Conservation (phyloP, 2,329 filamentous ascomycete genomes). For the Fusarium pilosicola region DNA sequence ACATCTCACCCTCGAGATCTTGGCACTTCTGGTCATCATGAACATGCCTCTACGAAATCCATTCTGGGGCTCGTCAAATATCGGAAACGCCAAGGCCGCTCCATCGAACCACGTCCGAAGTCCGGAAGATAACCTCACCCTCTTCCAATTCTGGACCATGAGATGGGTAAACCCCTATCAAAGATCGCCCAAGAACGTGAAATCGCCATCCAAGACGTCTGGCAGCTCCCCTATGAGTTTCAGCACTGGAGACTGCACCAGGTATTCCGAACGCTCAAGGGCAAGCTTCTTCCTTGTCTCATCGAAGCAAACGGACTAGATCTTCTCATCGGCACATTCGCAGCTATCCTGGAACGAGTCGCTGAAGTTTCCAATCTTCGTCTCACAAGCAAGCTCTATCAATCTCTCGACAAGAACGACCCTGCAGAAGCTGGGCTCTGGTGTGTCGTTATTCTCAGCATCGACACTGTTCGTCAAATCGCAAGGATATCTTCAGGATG, state of each 20-base stretch:
- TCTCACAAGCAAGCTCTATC: slow-evolving; percentile 51
- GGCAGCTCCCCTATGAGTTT: slow-evolving; percentile 82
- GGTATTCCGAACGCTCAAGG: slow-evolving; percentile 76
- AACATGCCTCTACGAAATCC: slow-evolving; percentile 53
- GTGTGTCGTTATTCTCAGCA: slow-evolving; percentile 49
- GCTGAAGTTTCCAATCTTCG: slow-evolving; percentile 53
- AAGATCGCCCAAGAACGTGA: slow-evolving; percentile 70
- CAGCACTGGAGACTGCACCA: slow-evolving; percentile 81
- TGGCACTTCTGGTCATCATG: slow-evolving; percentile 47
- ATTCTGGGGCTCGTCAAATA: slow-evolving; percentile 47
- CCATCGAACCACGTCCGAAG: slow-evolving; percentile 63
- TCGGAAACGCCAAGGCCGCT: slow-evolving; percentile 42
- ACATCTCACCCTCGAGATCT: slow-evolving; percentile 35
- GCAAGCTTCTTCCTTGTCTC: slow-evolving; percentile 76
- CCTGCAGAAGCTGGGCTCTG: slow-evolving; percentile 49
- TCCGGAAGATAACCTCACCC: slow-evolving; percentile 80
- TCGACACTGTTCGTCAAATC: slow-evolving; percentile 49
- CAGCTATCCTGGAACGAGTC: slow-evolving; percentile 66
- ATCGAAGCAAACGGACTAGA: slow-evolving; percentile 83
- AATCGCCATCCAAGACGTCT: slow-evolving; percentile 82
- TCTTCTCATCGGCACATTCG: slow-evolving; percentile 71
- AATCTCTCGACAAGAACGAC: slow-evolving; percentile 46
- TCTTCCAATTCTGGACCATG: slow-evolving; percentile 87
- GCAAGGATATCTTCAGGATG: slow-evolving; percentile 64
- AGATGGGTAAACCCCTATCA: slow-evolving; percentile 83